Evolutionary conservation across 1,284 basidiomycete species (phyloP).

Genomic region (Trichosporon coremiiforme): DNA sequence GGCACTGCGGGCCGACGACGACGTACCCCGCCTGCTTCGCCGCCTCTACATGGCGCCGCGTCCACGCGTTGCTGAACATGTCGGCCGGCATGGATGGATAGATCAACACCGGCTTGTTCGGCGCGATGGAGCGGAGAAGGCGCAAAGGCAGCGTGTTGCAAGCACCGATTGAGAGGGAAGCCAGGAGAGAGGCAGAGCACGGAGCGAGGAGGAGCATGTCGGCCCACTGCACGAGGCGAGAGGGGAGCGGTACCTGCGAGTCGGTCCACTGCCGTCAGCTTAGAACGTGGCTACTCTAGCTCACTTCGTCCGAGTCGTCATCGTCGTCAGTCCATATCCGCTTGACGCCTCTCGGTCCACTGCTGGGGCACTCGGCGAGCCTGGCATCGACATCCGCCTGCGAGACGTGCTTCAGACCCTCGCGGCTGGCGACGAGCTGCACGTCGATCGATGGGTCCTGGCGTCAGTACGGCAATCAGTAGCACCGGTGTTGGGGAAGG

Average conservation of each 20-base stretch:
- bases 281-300: no score
- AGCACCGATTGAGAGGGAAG: constrained; percentile 82
- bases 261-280: background rate
- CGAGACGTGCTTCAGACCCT: background rate
- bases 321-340: constrained; percentile 2
- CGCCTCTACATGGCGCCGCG: constrained; percentile 64
- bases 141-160: constrained; percentile 87
- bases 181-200: constrained; percentile 89
- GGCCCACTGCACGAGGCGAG: constrained; percentile 65
- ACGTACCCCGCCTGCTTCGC: constrained; percentile 73
- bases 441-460: background rate
- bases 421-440: background rate
- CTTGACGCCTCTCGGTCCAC: background rate
- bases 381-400: background rate
- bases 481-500: background rate
- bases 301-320: background rate
- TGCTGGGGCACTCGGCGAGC: background rate
- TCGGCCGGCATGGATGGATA: constrained; percentile 98
- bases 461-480: background rate
- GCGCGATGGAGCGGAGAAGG: constrained; percentile 60
- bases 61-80: constrained; percentile 87
- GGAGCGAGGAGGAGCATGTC: constrained; percentile 91
- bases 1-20: constrained; percentile 69
- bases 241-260: background rate
- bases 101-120: constrained; percentile 79